These are phyloP conservation scores for Sugiyamaella grinbergsii DNA, from an alignment of 1,139 yeast species.

Conservation along the genomic window DNA sequence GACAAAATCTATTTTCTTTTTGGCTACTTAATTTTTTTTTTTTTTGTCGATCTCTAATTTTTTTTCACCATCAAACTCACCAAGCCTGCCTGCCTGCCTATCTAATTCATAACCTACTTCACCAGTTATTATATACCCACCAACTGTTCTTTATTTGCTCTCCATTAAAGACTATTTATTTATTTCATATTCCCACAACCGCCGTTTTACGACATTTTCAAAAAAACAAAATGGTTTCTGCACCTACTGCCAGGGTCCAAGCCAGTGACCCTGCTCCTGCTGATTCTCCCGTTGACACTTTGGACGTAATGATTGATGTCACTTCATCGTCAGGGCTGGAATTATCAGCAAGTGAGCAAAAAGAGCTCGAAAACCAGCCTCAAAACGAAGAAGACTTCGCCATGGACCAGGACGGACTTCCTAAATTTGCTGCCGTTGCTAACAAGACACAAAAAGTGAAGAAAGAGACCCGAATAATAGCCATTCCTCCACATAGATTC, in stretches of 20 bases:
- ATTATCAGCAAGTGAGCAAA: slow-evolving; percentile 32
- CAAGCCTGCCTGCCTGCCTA: too few relatives aligned
- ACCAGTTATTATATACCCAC: too few relatives aligned
- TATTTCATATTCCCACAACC: slow-evolving; percentile 3
- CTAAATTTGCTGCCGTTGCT: slow-evolving; percentile 78
- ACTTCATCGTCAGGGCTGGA: slow-evolving; percentile 47
- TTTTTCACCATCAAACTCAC: not conserved
- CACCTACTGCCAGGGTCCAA: slow-evolving; percentile 60
- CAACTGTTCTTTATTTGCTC: too few relatives aligned
- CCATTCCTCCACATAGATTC: slow-evolving; percentile 97
- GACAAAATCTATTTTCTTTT: slow-evolving; percentile 1
- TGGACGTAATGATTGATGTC: slow-evolving; percentile 68
- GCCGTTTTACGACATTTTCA: not conserved
- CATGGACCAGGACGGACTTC: slow-evolving; percentile 88
- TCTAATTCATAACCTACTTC: too few relatives aligned
- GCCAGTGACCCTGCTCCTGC: slow-evolving; percentile 23
- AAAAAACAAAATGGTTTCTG: slow-evolving; percentile 59
- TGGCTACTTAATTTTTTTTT: slow-evolving; percentile 5
- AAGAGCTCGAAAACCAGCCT: slow-evolving; percentile 31
- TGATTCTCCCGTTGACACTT: slow-evolving; percentile 46
- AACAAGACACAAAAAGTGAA: slow-evolving; percentile 69
- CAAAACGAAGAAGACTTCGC: slow-evolving; percentile 46
- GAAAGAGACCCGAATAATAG: slow-evolving; percentile 80
- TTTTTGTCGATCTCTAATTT: slow-evolving; percentile 1
- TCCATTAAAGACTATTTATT: too few relatives aligned